phyloP scores from a whole-genome alignment of 2,329 filamentous ascomycete species.

The Alternaria triticimaculans region DNA sequence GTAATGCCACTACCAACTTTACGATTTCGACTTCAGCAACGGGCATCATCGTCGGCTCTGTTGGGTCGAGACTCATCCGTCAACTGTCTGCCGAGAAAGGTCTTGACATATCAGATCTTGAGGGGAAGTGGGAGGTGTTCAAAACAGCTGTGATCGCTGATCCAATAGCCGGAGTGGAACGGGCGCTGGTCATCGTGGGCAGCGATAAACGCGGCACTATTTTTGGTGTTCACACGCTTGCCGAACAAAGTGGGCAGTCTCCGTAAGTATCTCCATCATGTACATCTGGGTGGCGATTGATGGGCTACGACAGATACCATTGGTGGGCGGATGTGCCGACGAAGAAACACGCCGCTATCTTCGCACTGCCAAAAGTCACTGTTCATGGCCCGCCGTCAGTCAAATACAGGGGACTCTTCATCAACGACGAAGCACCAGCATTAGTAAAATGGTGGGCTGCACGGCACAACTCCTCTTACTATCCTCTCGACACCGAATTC shows the following conservation, averaged over 20 bases:
- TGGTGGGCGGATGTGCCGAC: conserved; percentile 69
- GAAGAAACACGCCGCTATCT: conserved; percentile 60
- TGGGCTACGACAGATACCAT: conserved; percentile 56
- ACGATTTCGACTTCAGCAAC: background rate
- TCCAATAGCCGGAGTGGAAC: conserved; percentile 61
- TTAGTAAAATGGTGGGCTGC: conserved; percentile 63
- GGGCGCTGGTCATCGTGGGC: conserved; percentile 68
- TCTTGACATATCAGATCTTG: conserved; percentile 62
- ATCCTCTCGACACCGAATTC: conserved; percentile 62
- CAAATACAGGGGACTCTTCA: conserved; percentile 71
- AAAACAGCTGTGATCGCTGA: conserved; percentile 62
- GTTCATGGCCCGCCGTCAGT: conserved; percentile 65
- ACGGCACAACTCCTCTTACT: conserved; percentile 57
- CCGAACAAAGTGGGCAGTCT: conserved; percentile 73
- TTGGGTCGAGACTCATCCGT: conserved; percentile 67
- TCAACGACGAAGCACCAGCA: conserved; percentile 72
- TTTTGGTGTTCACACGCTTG: conserved; percentile 71
- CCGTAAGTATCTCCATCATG: conserved; percentile 41
- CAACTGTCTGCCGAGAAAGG: conserved; percentile 59
- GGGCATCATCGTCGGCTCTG: conserved; percentile 70
- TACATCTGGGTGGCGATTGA: accelerated
- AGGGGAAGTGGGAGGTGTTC: conserved; percentile 73
- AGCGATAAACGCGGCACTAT: conserved; percentile 71
- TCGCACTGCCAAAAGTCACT: conserved; percentile 60
- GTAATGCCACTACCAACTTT: background rate